A percentile compares a stretch with the other conserved stretches of the same genome.
Conservation (phyloP, 1,284 basidiomycete genomes). For the Cystobasidiaceae sp. region DNA sequence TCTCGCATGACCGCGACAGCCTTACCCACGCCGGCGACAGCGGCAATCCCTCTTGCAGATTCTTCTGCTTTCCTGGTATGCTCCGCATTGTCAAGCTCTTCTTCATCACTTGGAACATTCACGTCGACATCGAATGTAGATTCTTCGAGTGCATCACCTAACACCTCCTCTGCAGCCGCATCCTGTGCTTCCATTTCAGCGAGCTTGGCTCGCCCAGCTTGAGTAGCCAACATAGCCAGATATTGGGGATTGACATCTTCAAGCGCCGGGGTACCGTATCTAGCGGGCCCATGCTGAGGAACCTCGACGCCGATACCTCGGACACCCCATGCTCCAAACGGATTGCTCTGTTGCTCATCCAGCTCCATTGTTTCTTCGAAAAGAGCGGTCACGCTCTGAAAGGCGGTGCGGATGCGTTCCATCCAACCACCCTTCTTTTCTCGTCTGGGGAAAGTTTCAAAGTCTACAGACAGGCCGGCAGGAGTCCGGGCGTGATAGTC, state of each 20-base stretch:
- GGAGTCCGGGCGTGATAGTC: slow-evolving; percentile 14
- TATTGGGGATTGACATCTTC: slow-evolving; percentile 21
- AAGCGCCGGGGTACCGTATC: neutral
- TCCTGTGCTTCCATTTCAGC: slow-evolving; percentile 19
- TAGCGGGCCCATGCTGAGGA: slow-evolving; percentile 24
- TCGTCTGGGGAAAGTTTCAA: slow-evolving; percentile 36
- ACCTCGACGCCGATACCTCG: slow-evolving; percentile 37
- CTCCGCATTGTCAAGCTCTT: slow-evolving; percentile 37
- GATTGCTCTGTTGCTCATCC: slow-evolving; percentile 58
- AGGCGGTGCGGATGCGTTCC: slow-evolving; percentile 42
- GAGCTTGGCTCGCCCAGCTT: slow-evolving; percentile 13
- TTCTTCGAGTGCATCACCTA: slow-evolving; percentile 37
- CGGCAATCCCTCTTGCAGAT: slow-evolving; percentile 35
- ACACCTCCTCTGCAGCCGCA: slow-evolving; percentile 32
- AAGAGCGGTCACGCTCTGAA: slow-evolving; percentile 45
- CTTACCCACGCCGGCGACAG: neutral
- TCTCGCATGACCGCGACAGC: too few species aligned
- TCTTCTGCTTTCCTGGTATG: slow-evolving; percentile 34
- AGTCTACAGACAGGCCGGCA: slow-evolving; percentile 20
- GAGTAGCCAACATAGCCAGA: slow-evolving; percentile 12
- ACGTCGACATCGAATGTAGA: slow-evolving; percentile 46
- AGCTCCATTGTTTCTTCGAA: slow-evolving; percentile 40
- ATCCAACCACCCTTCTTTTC: slow-evolving; percentile 34
- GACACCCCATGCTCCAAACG: slow-evolving; percentile 59
- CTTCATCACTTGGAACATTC: slow-evolving; percentile 34